Percentiles rank a stretch among this genome's conserved stretches.
These are phyloP conservation scores for Acephala macrosclerotiorum DNA, from an alignment of 2,329 filamentous ascomycete genomes.

Conservation along the genomic window DNA sequence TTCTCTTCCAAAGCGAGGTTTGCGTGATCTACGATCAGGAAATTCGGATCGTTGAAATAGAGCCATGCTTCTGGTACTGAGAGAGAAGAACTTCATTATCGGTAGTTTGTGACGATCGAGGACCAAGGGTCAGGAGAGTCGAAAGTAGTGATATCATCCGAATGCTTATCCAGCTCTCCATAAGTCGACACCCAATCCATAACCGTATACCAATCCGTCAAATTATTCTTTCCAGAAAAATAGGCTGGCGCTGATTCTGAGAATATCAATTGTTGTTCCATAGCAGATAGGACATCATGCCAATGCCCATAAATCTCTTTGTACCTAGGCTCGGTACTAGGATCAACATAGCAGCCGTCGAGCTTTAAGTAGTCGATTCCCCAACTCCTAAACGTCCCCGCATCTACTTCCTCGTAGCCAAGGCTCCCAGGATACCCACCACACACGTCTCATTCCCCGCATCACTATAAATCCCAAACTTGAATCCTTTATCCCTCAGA, in stretches of 20 bases:
- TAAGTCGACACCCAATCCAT: slow-evolving; percentile 51
- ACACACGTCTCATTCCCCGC: slow-evolving; percentile 55
- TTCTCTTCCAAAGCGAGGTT: slow-evolving; percentile 37
- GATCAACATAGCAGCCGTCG: slow-evolving; percentile 59
- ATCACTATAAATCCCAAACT: slow-evolving; percentile 69
- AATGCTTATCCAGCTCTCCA: slow-evolving; percentile 48
- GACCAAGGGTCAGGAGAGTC: slow-evolving; percentile 22
- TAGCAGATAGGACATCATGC: slow-evolving; percentile 45
- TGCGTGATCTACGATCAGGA: slow-evolving; percentile 39
- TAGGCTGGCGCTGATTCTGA: slow-evolving; percentile 54
- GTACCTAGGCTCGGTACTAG: slow-evolving; percentile 47
- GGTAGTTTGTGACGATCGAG: slow-evolving; percentile 52
- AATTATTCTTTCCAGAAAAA: slow-evolving; percentile 53
- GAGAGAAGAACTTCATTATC: slow-evolving; percentile 44
- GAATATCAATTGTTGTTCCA: slow-evolving; percentile 42
- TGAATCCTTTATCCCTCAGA: slow-evolving; percentile 63
- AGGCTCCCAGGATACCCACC: slow-evolving; percentile 63
- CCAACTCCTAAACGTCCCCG: slow-evolving; percentile 60
- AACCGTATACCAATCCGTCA: slow-evolving; percentile 52
- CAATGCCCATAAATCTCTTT: slow-evolving; percentile 50
- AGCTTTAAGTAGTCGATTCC: slow-evolving; percentile 66
- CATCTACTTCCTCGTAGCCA: slow-evolving; percentile 65
- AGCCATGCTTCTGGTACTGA: slow-evolving; percentile 45
- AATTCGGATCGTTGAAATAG: slow-evolving; percentile 46
- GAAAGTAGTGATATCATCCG: slow-evolving; percentile 35